Evolutionary conservation across 1,284 basidiomycete genomes (phyloP), one percentile per base, ranked within the genome.

Genomic region (Boletus putidus): DNA sequence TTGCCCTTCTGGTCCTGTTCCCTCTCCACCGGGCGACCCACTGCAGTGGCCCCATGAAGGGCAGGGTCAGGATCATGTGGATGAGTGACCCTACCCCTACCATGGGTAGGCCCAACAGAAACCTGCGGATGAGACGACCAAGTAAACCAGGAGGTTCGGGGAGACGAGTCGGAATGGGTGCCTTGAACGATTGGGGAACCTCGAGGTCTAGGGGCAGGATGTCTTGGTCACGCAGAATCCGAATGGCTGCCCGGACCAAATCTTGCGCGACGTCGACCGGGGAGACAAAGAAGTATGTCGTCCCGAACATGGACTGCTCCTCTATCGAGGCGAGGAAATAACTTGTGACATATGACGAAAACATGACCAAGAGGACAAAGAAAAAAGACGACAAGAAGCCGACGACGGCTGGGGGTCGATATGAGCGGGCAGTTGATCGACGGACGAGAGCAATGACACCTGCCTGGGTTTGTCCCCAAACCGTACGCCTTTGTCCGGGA

Each of bases 21-120:
- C 82, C 81, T 62, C 88, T 77, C 67, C 83, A 84, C 21, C 87
- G 80, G 37, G 85, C 84, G 53, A 90, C 65, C 79, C 84, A 85
- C 53, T 88, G 84, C 37, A 91, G 71, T 23, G 88, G 87, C 1
- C 78, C 81, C 53, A 88, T 75, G 56, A 87, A 70, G 23, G 83
- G 84, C 20, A 85, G 69, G 7, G 87, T 82, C 35, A 87, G 69
- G 11, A 91, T 71, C 79, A 89, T 82, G 51, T 89, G 86, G 12
- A 91, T 80, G 45, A 92, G 73, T 23, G 88, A 91, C n/a, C 84
- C 83, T 40, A 87, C 88, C 11, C 89, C 89, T 14, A 92, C 80
- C 49, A 91, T 79, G 27, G 90, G 90, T 16, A 92, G 76, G 23
- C 90, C 89, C 23, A 92, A 73, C 18, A 91, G 64, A 69, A 92